Evolutionary conservation across 2,329 filamentous ascomycete species (phyloP), one percentile per base, ranked within the genome.

Genomic region (Alternaria alternata): DNA sequence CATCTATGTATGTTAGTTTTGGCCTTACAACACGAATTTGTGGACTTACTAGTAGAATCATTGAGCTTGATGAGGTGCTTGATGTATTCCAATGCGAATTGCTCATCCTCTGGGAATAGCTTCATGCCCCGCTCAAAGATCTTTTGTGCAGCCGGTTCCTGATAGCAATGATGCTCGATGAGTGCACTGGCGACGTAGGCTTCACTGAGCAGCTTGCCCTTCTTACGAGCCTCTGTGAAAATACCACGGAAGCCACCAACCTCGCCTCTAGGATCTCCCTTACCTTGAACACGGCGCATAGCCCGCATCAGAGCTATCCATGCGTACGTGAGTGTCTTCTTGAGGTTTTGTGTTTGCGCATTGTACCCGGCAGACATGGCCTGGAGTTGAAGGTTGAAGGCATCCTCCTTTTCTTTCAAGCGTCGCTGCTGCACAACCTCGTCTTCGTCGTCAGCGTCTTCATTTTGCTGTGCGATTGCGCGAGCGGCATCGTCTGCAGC

Each of bases 281-380:
- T 89, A 63, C 95, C 96, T 79, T 98, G 94, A 16, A 98, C 90
- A 54, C 95, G 92, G 57, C 95, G 91, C 87, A 97, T 97, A 4
- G 94, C 91, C 51, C 95, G 89, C 80, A 97, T 96, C 60, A 98
- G 84, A 16, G 93, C 93, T 72, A 98, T 96, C 95, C 95, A 99
- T 5, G 93, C 90, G 72, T 93, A 94, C 0, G 95, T 96, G 56
- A 99, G 89, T 1, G 92, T 94, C 69, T 91, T 89, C 42, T 91
- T 94, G 22, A 98, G 85, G 16, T 91, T 83, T 28, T 90, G 88
- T 34, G 89, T 88, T 73, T 97, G 92, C 5, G 86, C 86, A 7
- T 88, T 86, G 72, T 91, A 91, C 11, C 88, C 88, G 61, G 91
- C 86, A 71, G 85, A 83, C 43, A 88, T 82, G 6, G 83, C 82